A percentile compares a stretch with the other conserved stretches of the same genome.
Evolutionary conservation across 768 basidiomycete genomes (phyloP).

Genomic region (Serendipita indica): DNA sequence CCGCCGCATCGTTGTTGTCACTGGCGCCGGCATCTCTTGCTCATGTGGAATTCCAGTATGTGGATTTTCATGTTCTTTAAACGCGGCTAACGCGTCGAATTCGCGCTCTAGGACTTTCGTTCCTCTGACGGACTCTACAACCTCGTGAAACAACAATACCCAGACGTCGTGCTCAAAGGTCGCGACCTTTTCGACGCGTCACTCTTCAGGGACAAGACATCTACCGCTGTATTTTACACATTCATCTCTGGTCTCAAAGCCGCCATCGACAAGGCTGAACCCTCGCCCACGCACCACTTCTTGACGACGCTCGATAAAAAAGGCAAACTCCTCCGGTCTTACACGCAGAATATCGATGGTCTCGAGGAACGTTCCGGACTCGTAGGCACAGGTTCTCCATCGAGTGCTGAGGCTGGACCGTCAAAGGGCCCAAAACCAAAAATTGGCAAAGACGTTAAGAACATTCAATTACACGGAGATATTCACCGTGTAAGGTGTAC

Average conservation of each 20-base stretch:
- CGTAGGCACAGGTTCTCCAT: constrained; percentile 28
- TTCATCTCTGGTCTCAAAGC: constrained; percentile 86
- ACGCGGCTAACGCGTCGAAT: neutral
- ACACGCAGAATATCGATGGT: constrained; percentile 98
- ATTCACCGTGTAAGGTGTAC: constrained; percentile 82
- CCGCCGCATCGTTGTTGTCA: constrained; percentile 78
- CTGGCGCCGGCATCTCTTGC: constrained; percentile 93
- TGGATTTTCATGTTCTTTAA: constrained; percentile 13
- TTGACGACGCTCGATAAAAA: constrained; percentile 71
- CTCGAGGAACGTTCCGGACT: constrained; percentile 74
- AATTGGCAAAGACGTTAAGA: constrained; percentile 48
- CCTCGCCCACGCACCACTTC: constrained; percentile 79
- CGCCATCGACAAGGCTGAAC: constrained; percentile 63
- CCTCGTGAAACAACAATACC: constrained; percentile 74
- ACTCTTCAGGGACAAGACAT: constrained; percentile 71
- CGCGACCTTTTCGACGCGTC: constrained; percentile 92
- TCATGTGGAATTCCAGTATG: constrained; percentile 91
- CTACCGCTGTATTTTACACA: constrained; percentile 82
- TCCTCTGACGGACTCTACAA: constrained; percentile 86
- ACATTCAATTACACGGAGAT: constrained; percentile 89
- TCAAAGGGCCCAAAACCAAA: neutral
- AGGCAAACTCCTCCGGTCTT: constrained; percentile 73
- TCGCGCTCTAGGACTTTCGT: constrained; percentile 66
- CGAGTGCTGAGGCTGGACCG: neutral
- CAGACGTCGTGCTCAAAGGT: constrained; percentile 73